Evolutionary conservation across 345 rosid genomes (phyloP).

Genomic region (Brassica incana): DNA sequence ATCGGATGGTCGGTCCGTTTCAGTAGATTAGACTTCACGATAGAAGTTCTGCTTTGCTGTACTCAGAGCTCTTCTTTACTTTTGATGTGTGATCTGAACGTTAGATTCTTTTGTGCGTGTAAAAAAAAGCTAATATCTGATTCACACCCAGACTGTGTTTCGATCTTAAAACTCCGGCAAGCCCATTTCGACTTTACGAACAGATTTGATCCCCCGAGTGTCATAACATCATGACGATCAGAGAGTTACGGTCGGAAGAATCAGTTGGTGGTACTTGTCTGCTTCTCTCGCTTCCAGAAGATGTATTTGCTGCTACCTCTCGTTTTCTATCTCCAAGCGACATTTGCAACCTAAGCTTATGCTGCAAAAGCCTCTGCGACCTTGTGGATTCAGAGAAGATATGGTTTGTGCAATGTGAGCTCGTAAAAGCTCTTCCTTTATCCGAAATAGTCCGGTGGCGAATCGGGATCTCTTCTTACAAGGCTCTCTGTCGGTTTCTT

Average conservation of each 20-base stretch:
- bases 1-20: background rate
- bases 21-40: background rate
- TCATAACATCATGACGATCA: background rate
- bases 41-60: no score
- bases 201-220: background rate
- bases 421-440: constrained; percentile 48
- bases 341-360: constrained; percentile 57
- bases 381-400: constrained; percentile 46
- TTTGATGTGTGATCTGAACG: no score
- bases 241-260: background rate
- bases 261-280: background rate
- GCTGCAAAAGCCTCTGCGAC: constrained; percentile 51
- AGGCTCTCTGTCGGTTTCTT: constrained; percentile 65
- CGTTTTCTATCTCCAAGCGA: constrained; percentile 61
- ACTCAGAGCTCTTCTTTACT: no score
- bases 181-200: no score
- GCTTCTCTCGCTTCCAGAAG: constrained; percentile 57
- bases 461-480: constrained; percentile 59
- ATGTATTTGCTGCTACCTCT: constrained; percentile 55
- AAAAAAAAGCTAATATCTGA: no score
- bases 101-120: no score
- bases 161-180: no score
- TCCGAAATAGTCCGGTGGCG: constrained; percentile 68
- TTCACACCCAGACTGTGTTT: no score
- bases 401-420: constrained; percentile 48